These are phyloP conservation scores for Kodamaea sagamina DNA, from an alignment of 805 yeast species.

Conservation along the genomic window DNA sequence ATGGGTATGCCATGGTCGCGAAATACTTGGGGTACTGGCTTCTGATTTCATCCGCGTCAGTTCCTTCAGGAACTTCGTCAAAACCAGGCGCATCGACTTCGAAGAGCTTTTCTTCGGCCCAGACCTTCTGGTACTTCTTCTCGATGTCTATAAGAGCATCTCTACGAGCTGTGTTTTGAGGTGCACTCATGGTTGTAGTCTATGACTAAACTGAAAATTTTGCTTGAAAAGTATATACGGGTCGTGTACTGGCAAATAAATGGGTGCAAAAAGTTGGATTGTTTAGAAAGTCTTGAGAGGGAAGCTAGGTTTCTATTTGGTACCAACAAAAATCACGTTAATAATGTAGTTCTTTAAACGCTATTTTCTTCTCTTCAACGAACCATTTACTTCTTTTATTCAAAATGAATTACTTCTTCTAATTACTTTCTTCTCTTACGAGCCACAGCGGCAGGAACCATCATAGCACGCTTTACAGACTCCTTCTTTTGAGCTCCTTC, in stretches of 20 bases:
- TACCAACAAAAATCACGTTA: too few species aligned
- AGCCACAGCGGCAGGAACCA: slow-evolving; percentile 16
- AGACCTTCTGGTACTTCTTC: slow-evolving; percentile 78
- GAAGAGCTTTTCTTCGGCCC: slow-evolving; percentile 86
- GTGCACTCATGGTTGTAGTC: slow-evolving; percentile 34
- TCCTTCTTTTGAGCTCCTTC: neutral
- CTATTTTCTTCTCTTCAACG: slow-evolving; percentile 2
- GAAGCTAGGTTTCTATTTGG: neutral
- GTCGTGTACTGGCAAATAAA: slow-evolving; percentile 7
- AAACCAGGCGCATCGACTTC: slow-evolving; percentile 85
- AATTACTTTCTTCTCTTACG: slow-evolving; percentile 11
- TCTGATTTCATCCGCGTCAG: slow-evolving; percentile 67
- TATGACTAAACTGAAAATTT: slow-evolving; percentile 12
- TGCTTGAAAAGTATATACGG: neutral
- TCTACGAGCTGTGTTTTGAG: slow-evolving; percentile 83
- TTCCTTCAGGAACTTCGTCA: slow-evolving; percentile 51
- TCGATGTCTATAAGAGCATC: slow-evolving; percentile 90
- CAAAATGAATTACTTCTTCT: neutral
- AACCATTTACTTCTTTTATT: too few species aligned
- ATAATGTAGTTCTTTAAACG: too few species aligned
- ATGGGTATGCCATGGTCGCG: slow-evolving; percentile 96
- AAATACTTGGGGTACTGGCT: slow-evolving; percentile 81
- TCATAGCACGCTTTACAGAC: slow-evolving; percentile 6
- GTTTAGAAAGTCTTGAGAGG: neutral
- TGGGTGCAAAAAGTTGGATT: slow-evolving; percentile 1